Evolutionary conservation across 2,329 filamentous ascomycete genomes (phyloP), one percentile per base, ranked within the genome.

Genomic region (Thermochaetoides dissita): DNA sequence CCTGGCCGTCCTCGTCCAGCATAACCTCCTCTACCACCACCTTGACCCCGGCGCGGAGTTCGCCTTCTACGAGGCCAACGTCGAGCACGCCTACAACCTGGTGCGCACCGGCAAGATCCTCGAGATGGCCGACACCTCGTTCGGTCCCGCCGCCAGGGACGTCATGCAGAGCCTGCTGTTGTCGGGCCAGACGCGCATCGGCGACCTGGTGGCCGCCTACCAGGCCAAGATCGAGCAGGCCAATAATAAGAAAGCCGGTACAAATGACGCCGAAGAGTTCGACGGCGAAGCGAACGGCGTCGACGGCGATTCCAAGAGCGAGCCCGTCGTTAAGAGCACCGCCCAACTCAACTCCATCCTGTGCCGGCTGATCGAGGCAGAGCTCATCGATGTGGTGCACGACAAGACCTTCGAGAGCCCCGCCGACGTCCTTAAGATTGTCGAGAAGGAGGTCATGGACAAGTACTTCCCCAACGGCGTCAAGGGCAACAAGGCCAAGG

Each of bases 21-120:
- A 94, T 58, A 86, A 88, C 56, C 74, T 96, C 38, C 68, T 93
- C 48, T 85, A 79, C 59, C 81, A 88, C 60, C 72, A 78, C 50
- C 75, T 77, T 50, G 72, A 79, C 46, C 58, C 68, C 43, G 74
- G 80, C 43, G 71, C 75, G 36, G 72, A 71, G 37, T 59, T 70
- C 39, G 82, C 83, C 24, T 78, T 76, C 57, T 98, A 96, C 63
- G 84, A 94, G 59, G 83, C 86, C 45, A 87, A 95, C 54, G 69
- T 79, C 57, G 68, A 78, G 51, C 76, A 80, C 47, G 84, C 86
- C 49, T 96, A 96, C 63, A 80, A 80, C 51, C 69, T 95, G 36
- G 68, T 88, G 33, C 82, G 91, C 44, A 75, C 76, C 4, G 87
- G 86, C 36, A 91, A 86, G 61, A 82, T 94, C 34, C 65, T 91